Conservation (phyloP, 2,329 filamentous ascomycete species). For the Metarhizium brunneum region DNA sequence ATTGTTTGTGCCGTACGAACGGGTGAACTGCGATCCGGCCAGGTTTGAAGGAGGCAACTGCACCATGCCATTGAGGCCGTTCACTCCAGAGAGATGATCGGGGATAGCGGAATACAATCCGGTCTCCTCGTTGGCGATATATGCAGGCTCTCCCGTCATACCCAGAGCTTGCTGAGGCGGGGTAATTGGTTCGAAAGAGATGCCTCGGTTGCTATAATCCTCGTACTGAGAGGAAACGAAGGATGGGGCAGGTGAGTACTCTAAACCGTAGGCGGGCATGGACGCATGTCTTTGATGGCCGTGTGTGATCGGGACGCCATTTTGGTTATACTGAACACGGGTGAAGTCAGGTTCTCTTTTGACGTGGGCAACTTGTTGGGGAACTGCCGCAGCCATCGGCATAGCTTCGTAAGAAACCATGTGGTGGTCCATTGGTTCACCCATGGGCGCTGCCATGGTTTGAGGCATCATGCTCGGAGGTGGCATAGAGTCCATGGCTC, state of each 20-base stretch:
- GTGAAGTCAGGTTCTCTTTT: slow-evolving; percentile 84
- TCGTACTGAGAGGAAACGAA: slow-evolving; percentile 99
- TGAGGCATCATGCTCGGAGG: slow-evolving; percentile 71
- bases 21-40: slow-evolving; percentile 68
- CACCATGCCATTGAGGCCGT: slow-evolving; percentile 78
- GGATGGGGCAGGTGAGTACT: slow-evolving; percentile 95
- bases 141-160: slow-evolving; percentile 80
- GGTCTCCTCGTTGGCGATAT: slow-evolving; percentile 97
- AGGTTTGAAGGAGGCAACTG: slow-evolving; percentile 82
- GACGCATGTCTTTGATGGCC: slow-evolving; percentile 89
- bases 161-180: slow-evolving; percentile 83
- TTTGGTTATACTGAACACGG: slow-evolving; percentile 83
- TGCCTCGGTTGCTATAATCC: slow-evolving; percentile 91
- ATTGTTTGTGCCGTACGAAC: slow-evolving; percentile 63
- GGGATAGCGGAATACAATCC: slow-evolving; percentile 92
- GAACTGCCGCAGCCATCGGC: slow-evolving; percentile 58
- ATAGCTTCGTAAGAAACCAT: slow-evolving; percentile 63
- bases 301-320: slow-evolving; percentile 74
- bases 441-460: slow-evolving; percentile 42
- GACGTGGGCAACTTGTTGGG: slow-evolving; percentile 57
- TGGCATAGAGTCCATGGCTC: slow-evolving; percentile 88
- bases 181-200: slow-evolving; percentile 95
- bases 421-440: slow-evolving; percentile 59
- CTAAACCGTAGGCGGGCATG: slow-evolving; percentile 91
- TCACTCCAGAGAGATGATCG: slow-evolving; percentile 65